Conservation (phyloP, 2,329 filamentous ascomycete genomes). For the Mycosphaerella sp. region DNA sequence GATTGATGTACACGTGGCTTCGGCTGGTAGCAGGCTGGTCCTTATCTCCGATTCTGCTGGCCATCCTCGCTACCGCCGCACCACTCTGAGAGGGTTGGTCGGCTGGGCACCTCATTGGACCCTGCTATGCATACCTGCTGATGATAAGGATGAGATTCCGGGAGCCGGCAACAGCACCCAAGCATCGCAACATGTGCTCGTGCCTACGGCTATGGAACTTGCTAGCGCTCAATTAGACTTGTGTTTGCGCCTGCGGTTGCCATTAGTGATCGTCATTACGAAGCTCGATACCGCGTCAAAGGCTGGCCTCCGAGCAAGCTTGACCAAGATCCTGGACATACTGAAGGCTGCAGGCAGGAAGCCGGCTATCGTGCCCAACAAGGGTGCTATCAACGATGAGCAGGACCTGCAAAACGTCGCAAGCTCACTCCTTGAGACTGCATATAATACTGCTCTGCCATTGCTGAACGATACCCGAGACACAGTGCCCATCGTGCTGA, state of each 20-base stretch:
- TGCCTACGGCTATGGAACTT: conserved; percentile 60
- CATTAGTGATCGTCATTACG: conserved; percentile 76
- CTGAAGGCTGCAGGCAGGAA: conserved; percentile 69
- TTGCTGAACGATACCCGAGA: conserved; percentile 44
- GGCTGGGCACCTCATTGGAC: conserved; percentile 97
- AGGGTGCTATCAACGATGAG: conserved; percentile 27
- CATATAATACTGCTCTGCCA: conserved; percentile 47
- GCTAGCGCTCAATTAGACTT: conserved; percentile 76
- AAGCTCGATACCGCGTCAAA: conserved; percentile 85
- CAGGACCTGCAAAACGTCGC: conserved; percentile 54
- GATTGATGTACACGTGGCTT: conserved; percentile 83
- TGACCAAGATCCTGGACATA: conserved; percentile 67
- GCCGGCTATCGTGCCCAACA: conserved; percentile 60
- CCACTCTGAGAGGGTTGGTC: conserved; percentile 80
- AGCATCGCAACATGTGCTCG: conserved; percentile 46
- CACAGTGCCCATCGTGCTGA: conserved; percentile 77
- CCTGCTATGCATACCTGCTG: conserved; percentile 76
- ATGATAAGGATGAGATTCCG: conserved; percentile 54
- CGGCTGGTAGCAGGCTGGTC: conserved; percentile 67
- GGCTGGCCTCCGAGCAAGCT: conserved; percentile 59
- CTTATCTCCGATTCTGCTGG: conserved; percentile 91
- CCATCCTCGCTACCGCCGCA: conserved; percentile 80
- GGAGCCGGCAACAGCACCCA: conserved; percentile 43
- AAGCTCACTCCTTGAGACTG: conserved; percentile 53
- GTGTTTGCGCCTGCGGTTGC: conserved; percentile 72